Percentiles rank a stretch among this genome's conserved stretches.
Evolutionary conservation across 1,284 basidiomycete species (phyloP).

Genomic region (Moesziomyces parantarcticus): DNA sequence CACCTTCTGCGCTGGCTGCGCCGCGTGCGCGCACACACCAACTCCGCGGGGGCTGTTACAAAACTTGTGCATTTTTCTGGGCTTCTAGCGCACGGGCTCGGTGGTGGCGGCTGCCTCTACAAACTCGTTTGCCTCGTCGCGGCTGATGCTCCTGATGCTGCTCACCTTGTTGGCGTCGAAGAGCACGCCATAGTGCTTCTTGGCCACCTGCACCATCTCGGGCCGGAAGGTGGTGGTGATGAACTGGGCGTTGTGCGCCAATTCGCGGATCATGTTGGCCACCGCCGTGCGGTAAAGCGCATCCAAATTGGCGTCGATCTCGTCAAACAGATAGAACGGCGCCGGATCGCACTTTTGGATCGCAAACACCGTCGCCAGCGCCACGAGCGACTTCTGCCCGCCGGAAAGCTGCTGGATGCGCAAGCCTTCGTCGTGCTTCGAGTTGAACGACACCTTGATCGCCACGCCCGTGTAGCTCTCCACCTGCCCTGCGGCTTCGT

Average conservation of each 20-base stretch:
- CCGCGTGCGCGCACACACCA: slow-evolving; percentile 13
- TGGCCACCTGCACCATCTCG: slow-evolving; percentile 93
- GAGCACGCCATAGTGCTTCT: slow-evolving; percentile 98
- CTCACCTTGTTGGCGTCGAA: slow-evolving; percentile 93
- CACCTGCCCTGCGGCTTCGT: slow-evolving; percentile 71
- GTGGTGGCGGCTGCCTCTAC: slow-evolving; percentile 73
- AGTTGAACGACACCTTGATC: slow-evolving; percentile 99
- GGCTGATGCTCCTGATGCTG: slow-evolving; percentile 81
- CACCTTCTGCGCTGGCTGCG: slow-evolving; percentile 1
- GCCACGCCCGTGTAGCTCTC: slow-evolving; percentile 97
- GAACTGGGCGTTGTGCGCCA: slow-evolving; percentile 89
- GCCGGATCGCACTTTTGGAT: slow-evolving; percentile 99
- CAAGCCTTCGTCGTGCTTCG: slow-evolving; percentile 93
- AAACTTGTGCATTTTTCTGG: no score
- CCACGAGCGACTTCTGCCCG: slow-evolving; percentile 96
- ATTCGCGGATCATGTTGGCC: slow-evolving; percentile 92
- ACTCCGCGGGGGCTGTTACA: no score
- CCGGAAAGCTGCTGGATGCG: slow-evolving; percentile 96
- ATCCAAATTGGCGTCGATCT: slow-evolving; percentile 98
- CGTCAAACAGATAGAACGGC: slow-evolving; percentile 99
- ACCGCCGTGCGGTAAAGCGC: slow-evolving; percentile 97
- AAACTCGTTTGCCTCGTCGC: slow-evolving; percentile 87
- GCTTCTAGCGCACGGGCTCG: slow-evolving; percentile 27
- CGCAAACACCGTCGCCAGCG: slow-evolving; percentile 94
- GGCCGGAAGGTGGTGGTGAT: slow-evolving; percentile 98